Percentiles rank a stretch among this genome's conserved stretches.
phyloP scores from a whole-genome alignment of 805 yeast genomes.

The Wickerhamomyces chambardii region DNA sequence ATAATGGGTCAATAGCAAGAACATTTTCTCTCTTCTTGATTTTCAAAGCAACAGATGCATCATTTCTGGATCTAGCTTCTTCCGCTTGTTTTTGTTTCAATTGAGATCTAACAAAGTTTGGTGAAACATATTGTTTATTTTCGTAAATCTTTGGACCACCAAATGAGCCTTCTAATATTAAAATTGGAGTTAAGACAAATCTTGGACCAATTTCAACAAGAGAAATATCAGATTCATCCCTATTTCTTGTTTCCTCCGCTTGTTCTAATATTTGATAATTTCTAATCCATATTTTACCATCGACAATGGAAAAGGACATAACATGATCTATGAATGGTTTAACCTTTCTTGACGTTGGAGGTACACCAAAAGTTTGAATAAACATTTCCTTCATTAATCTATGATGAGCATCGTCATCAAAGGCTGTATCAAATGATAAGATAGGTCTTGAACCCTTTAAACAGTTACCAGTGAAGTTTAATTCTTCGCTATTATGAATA shows the following conservation, averaged over 20 bases:
- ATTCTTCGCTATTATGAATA: conserved; percentile 91
- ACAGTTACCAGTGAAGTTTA: conserved; percentile 95
- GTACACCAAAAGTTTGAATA: conserved; percentile 85
- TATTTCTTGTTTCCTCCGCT: conserved; percentile 43
- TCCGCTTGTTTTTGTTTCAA: conserved; percentile 69
- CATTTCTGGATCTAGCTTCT: conserved; percentile 69
- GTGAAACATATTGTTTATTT: conserved; percentile 93
- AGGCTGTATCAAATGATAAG: conserved; percentile 76
- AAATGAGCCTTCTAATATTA: conserved; percentile 91
- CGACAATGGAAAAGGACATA: conserved; percentile 86
- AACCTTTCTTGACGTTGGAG: conserved; percentile 84
- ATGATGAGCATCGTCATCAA: conserved; percentile 62
- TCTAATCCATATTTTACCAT: conserved; percentile 91
- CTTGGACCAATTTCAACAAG: conserved; percentile 96
- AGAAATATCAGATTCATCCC: conserved; percentile 55
- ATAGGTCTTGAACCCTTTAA: conserved; percentile 92
- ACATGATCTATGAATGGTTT: conserved; percentile 97
- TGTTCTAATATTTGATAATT: conserved; percentile 79
- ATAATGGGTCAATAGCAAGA: conserved; percentile 72
- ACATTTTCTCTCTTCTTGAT: conserved; percentile 68
- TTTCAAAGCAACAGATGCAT: conserved; percentile 71
- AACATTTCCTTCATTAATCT: conserved; percentile 77
- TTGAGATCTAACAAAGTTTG: conserved; percentile 92
- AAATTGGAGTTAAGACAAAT: conserved; percentile 84
- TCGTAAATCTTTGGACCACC: conserved; percentile 98